Base-by-base conservation (phyloP, 2,329 filamentous ascomycete species). In the Alternaria sp. region DNA sequence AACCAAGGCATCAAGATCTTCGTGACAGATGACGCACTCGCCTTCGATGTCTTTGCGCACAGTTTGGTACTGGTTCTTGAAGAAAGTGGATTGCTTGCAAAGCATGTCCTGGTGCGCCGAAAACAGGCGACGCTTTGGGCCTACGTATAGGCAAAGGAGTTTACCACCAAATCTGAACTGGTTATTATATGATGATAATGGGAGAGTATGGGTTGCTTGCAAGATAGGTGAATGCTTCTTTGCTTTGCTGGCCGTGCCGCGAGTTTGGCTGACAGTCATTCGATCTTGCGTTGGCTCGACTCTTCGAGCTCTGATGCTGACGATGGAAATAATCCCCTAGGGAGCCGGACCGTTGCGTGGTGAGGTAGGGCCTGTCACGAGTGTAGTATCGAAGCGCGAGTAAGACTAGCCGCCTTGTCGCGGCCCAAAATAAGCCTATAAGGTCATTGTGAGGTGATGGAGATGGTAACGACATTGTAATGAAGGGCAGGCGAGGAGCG, bases 391-490 rank as follows among this genome's bases (percentile, higher is more conserved):
- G 30, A 32, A 32, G 30, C 30, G 10, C 10, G 30, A 32, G 10
- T 32, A 1, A 32, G 3, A 32, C 30, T 2, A 32, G 30, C 30
- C 30, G 1, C 30, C 0, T 32, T 32, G 0, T 11, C 11, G 30
- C 30, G 3, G 11, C 3, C 30, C 10, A 32, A 32, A 4, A 32
- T 32, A 32, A 32, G 30, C 11, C 0, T 12, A 3, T 12, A 32
- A 32, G 30, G 3, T 32, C 30, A 12, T 12, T 1, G 0, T 0
- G 30, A 12, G 11, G 30, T 12, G 10, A 32, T 32, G 3, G 11
- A 12, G 25, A 0, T 7, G 6, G 25, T 2, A 0, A 27, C 0
- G 25, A 7, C 25, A 0, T 0, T 27, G 7, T 2, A 0, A 14
- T 36, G 32, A 36, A 36, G 32, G 1, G 11, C 0, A 36, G 12